Evolutionary conservation across 176 grass and related monocot species (phyloP).

Genomic region (Pharus latifolius): DNA sequence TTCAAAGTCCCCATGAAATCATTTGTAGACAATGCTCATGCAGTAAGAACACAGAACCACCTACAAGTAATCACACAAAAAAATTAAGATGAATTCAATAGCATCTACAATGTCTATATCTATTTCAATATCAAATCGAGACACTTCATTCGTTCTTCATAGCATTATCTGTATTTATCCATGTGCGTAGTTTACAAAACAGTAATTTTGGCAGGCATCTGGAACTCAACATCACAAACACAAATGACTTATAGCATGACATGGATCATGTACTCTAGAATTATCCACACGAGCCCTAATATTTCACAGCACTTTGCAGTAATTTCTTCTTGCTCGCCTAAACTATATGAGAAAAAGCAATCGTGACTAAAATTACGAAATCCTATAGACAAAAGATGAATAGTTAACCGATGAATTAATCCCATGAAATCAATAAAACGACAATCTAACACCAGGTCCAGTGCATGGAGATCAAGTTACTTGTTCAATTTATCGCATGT

Average conservation of each 20-base stretch:
- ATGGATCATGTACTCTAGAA: too few relatives aligned
- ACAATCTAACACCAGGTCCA: not conserved
- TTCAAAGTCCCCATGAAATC: constrained; percentile 49
- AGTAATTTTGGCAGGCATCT: not conserved
- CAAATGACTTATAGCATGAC: not conserved
- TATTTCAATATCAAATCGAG: not conserved
- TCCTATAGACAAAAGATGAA: not conserved
- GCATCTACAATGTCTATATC: not conserved
- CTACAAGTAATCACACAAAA: not conserved
- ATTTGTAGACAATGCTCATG: constrained; percentile 10
- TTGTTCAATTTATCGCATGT: not conserved
- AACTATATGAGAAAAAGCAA: not conserved
- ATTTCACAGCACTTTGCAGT: too few relatives aligned
- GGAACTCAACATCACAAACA: not conserved
- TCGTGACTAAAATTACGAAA: not conserved
- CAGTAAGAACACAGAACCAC: not conserved
- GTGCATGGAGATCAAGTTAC: too few relatives aligned
- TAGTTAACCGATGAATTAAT: not conserved
- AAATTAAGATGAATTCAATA: not conserved
- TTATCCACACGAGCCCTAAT: too few relatives aligned
- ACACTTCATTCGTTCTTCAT: not conserved
- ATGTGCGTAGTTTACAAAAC: not conserved
- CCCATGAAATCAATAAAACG: not conserved
- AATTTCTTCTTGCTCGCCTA: not conserved
- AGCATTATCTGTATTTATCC: not conserved